Conservation (phyloP, 1,139 yeast species). For the Kodamaea fungicola region DNA sequence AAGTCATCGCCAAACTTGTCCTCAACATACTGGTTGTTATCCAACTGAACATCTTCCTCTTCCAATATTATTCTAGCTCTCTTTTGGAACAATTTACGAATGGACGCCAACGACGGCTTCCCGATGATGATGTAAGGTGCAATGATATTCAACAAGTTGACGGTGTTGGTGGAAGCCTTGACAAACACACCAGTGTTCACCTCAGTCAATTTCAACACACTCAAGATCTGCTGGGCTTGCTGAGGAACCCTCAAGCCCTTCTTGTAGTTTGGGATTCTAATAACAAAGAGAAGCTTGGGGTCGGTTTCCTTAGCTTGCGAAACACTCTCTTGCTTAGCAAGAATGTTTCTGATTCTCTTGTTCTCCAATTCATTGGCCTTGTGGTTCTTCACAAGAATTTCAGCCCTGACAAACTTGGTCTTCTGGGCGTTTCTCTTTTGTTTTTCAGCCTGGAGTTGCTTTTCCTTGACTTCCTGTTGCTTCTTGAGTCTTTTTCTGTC, state of each 20-base stretch:
- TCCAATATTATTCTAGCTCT: constrained; percentile 57
- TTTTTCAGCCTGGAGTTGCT: constrained; percentile 27
- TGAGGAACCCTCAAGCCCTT: constrained; percentile 63
- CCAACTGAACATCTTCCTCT: constrained; percentile 46
- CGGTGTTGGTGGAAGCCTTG: constrained; percentile 53
- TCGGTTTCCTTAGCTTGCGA: constrained; percentile 17
- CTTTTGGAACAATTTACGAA: constrained; percentile 71
- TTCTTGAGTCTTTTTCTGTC: constrained; percentile 67
- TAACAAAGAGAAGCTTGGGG: constrained; percentile 57
- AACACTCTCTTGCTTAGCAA: constrained; percentile 22
- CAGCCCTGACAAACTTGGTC: constrained; percentile 65
- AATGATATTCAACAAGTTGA: constrained; percentile 59
- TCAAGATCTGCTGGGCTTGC: constrained; percentile 59
- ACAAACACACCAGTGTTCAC: constrained; percentile 70
- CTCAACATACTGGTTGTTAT: constrained; percentile 72
- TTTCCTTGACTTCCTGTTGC: constrained; percentile 42
- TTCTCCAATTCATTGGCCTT: constrained; percentile 63
- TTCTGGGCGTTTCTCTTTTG: constrained; percentile 33
- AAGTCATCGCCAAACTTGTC: constrained; percentile 61
- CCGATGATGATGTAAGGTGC: constrained; percentile 75
- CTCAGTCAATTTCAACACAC: constrained; percentile 54
- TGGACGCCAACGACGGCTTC: constrained; percentile 63
- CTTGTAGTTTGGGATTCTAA: constrained; percentile 57
- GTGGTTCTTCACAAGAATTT: constrained; percentile 62
- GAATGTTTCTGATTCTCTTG: constrained; percentile 62